These are phyloP conservation scores for Coemansia sp. DNA, from an alignment of 192 early-diverging fungal species.

Conservation along the genomic window DNA sequence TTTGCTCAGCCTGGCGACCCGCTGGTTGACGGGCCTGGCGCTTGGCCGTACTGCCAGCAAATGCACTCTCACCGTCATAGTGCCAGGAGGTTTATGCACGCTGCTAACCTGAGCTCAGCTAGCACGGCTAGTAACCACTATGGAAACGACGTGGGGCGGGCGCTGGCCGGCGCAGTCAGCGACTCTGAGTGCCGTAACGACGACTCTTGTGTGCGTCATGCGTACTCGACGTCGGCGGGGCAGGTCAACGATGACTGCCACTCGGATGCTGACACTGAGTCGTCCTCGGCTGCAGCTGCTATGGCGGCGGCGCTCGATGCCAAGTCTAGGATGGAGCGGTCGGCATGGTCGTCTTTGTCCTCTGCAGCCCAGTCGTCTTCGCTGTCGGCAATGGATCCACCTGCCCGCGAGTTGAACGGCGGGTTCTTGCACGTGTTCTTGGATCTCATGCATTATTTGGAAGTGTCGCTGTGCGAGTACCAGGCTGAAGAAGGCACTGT, in stretches of 20 bases:
- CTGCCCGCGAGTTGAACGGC: constrained; percentile 40
- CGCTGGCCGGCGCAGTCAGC: constrained; percentile 4
- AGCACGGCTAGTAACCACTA: constrained; percentile 31
- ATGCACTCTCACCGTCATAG: background rate
- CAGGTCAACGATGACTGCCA: constrained; percentile 8
- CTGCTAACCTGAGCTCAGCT: constrained; percentile 38
- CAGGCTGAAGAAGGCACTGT: constrained; percentile 9
- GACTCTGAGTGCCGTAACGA: constrained; percentile 12
- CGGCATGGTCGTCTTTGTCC: constrained; percentile 10
- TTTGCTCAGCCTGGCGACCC: constrained; percentile 48
- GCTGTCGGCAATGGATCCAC: background rate
- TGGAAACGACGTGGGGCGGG: constrained; percentile 15
- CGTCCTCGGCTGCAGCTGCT: constrained; percentile 27
- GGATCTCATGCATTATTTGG: constrained; percentile 63
- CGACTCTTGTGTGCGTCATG: constrained; percentile 4
- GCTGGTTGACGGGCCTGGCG: constrained; percentile 23
- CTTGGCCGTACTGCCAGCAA: constrained; percentile 24
- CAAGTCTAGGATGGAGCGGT: constrained; percentile 35
- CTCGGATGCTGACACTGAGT: constrained; percentile 26
- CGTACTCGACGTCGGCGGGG: constrained; percentile 15
- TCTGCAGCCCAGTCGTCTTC: background rate
- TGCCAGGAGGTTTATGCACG: constrained; percentile 33
- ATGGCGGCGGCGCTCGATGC: constrained; percentile 36
- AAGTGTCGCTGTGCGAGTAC: constrained; percentile 33
- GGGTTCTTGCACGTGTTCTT: constrained; percentile 70